Percentiles rank a stretch among this genome's conserved stretches.
Conservation (phyloP, 441 rosid species). For the Monsonia emarginata region DNA sequence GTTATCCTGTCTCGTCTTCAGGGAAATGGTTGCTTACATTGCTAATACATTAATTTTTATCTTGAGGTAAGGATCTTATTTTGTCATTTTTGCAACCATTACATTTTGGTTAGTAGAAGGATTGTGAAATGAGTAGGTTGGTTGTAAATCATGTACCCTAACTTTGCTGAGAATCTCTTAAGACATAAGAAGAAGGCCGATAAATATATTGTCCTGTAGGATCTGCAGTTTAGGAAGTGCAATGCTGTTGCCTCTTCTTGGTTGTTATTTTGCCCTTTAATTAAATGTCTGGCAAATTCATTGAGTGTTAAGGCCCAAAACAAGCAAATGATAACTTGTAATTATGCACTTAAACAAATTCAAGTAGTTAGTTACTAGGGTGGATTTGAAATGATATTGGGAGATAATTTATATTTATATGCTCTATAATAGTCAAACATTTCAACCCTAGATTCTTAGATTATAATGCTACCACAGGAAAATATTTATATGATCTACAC, state of each 20-base stretch:
- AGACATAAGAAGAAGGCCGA: background rate
- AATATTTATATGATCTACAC: background rate
- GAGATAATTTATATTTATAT: background rate
- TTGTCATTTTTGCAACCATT: background rate
- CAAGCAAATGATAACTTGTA: background rate
- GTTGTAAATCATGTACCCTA: background rate
- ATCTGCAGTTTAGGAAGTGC: background rate
- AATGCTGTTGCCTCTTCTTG: background rate
- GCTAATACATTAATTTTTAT: constrained; percentile 85
- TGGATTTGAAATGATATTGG: background rate
- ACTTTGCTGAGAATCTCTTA: background rate
- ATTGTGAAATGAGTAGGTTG: background rate
- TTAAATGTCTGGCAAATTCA: background rate
- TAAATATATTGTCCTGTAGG: background rate
- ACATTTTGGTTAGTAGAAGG: background rate
- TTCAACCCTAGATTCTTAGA: background rate
- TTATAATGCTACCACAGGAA: background rate
- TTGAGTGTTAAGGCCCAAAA: background rate
- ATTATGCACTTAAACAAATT: too few relatives aligned
- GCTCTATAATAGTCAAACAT: background rate
- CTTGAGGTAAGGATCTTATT: constrained; percentile 51
- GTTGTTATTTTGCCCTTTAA: background rate
- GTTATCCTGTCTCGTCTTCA: constrained; percentile 24
- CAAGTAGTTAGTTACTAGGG: too few relatives aligned
- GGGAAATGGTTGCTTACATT: constrained; percentile 94